These are phyloP conservation scores for Candida silvatica DNA, from an alignment of 805 yeast genomes.

Conservation along the genomic window DNA sequence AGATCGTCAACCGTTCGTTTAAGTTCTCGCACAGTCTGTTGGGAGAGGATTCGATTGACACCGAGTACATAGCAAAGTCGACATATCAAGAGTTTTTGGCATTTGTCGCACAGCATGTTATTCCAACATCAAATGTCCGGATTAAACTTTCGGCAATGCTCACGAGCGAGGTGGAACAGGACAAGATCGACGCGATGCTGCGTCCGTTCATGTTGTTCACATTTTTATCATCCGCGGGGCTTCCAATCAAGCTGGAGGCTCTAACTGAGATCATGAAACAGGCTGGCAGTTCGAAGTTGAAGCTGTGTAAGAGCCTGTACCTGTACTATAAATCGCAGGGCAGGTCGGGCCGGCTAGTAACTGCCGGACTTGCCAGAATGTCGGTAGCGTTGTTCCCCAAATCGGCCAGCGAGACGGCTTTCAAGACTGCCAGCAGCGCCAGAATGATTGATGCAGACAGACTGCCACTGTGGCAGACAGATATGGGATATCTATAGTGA, in stretches of 20 bases:
- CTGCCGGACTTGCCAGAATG: slow-evolving; percentile 15
- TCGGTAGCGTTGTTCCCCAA: too few species aligned
- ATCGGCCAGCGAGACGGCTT: too few species aligned
- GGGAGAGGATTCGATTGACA: slow-evolving; percentile 27
- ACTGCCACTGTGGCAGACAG: slow-evolving; percentile 15
- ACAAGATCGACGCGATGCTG: slow-evolving; percentile 27
- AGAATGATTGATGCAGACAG: slow-evolving; percentile 5
- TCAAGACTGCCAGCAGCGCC: too few species aligned
- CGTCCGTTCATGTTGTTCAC: slow-evolving; percentile 32
- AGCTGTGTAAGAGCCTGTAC: slow-evolving; percentile 31
- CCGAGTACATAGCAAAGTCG: slow-evolving; percentile 21
- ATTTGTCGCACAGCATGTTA: slow-evolving; percentile 28
- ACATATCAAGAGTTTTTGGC: slow-evolving; percentile 24
- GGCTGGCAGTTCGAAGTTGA: slow-evolving; percentile 29
- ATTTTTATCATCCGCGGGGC: slow-evolving; percentile 38
- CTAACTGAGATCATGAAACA: slow-evolving; percentile 29
- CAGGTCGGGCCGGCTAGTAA: slow-evolving; percentile 17
- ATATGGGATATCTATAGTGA: slow-evolving; percentile 13
- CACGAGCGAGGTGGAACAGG: slow-evolving; percentile 26
- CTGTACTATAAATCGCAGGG: slow-evolving; percentile 34
- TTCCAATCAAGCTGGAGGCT: slow-evolving; percentile 33
- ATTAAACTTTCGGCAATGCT: slow-evolving; percentile 36
- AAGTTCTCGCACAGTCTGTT: slow-evolving; percentile 26
- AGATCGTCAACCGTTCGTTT: slow-evolving; percentile 36
- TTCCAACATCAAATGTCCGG: slow-evolving; percentile 28